Percentiles rank a stretch among this genome's conserved stretches.
Conservation (phyloP, 2,329 filamentous ascomycete species). For the Gnomoniopsis smithogilvyi region DNA sequence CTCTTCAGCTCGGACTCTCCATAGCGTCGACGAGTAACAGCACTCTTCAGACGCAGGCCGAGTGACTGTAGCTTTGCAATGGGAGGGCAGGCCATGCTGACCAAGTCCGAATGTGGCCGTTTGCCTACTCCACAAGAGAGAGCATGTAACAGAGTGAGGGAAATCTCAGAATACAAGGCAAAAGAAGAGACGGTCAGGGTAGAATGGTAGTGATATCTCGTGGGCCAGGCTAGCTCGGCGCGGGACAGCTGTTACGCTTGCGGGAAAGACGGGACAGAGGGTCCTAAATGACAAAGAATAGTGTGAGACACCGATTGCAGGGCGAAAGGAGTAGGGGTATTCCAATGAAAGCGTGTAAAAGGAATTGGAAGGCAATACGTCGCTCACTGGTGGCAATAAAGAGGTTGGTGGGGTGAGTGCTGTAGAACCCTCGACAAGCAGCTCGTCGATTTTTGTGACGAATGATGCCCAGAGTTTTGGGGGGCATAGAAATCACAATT, state of each 20-base stretch:
- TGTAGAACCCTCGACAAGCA: neutral
- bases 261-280: neutral
- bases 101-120: neutral
- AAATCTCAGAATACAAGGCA: neutral
- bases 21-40: conserved; percentile 27
- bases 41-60: conserved; percentile 9
- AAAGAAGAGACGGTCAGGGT: neutral
- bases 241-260: conserved; percentile 5
- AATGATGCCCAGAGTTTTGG: neutral
- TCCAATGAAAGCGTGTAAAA: neutral
- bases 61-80: conserved; percentile 7
- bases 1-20: conserved; percentile 35
- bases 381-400: neutral
- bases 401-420: neutral
- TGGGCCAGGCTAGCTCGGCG: neutral
- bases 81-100: conserved; percentile 2
- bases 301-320: neutral
- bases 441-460: neutral
- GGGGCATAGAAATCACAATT: neutral
- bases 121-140: neutral
- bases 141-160: neutral
- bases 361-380: neutral
- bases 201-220: neutral
- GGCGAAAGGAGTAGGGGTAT: neutral
- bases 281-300: neutral